Percentiles rank a stretch among this genome's conserved stretches.
Conservation (phyloP, 306 rosid species). For the Fagus crenata region DNA sequence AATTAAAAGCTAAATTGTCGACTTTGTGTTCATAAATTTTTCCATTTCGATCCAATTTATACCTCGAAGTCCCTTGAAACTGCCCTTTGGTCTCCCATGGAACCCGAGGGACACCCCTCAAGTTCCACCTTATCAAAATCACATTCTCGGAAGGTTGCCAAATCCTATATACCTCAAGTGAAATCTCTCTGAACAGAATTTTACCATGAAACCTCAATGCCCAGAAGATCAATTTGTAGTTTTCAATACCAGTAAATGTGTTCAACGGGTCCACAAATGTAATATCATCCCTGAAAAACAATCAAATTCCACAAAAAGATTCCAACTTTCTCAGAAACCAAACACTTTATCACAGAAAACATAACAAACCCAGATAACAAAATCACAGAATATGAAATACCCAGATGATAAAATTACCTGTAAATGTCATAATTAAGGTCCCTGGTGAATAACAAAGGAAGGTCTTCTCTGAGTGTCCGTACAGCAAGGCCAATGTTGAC, state of each 20-base stretch:
- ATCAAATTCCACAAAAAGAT: constrained; percentile 26
- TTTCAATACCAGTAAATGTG: constrained; percentile 80
- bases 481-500: constrained; percentile 89
- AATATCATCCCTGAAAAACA: constrained; percentile 74
- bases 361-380: constrained; percentile 12
- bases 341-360: not conserved
- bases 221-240: constrained; percentile 90
- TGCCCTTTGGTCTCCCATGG: constrained; percentile 94
- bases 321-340: constrained; percentile 20
- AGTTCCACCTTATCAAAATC: constrained; percentile 82
- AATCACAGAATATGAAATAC: constrained; percentile 6
- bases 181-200: constrained; percentile 75
- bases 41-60: constrained; percentile 76
- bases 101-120: constrained; percentile 83
- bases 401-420: constrained; percentile 50
- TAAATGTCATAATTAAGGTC: constrained; percentile 92
- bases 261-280: constrained; percentile 80
- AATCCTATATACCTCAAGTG: constrained; percentile 71
- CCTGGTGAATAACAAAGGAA: constrained; percentile 67
- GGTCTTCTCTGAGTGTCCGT: constrained; percentile 83
- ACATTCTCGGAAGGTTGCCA: constrained; percentile 98
- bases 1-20: constrained; percentile 89
- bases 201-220: constrained; percentile 85
- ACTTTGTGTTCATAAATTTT: constrained; percentile 90
- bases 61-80: constrained; percentile 93